Conservation (phyloP, 805 yeast species). For the Suhomyces sp. region DNA sequence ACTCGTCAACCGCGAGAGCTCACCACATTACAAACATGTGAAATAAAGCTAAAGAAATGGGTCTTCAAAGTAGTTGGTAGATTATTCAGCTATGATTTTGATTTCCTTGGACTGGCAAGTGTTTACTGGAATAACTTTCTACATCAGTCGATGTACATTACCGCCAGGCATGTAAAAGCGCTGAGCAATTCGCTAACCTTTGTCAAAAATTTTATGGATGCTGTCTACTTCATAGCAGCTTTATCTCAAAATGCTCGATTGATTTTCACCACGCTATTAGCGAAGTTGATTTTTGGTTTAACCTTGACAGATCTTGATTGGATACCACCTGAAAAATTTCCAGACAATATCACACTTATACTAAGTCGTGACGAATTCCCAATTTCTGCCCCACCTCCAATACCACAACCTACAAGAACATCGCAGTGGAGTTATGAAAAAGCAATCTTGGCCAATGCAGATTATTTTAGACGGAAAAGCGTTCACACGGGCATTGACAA, state of each 20-base stretch:
- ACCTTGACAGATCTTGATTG: neutral
- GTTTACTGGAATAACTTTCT: neutral
- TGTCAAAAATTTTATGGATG: neutral
- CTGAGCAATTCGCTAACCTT: neutral
- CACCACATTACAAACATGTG: neutral
- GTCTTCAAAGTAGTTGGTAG: neutral
- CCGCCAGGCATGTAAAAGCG: neutral
- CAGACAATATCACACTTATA: conserved; percentile 21
- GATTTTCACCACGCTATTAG: neutral
- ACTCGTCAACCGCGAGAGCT: neutral
- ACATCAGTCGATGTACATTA: neutral
- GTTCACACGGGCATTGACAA: conserved; percentile 43
- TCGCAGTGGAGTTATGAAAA: conserved; percentile 29
- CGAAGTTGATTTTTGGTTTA: neutral
- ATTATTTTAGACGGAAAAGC: conserved; percentile 37
- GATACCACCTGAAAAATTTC: neutral
- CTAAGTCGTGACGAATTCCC: conserved; percentile 27
- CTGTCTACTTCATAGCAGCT: neutral
- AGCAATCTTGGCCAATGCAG: conserved; percentile 32
- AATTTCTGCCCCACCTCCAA: conserved; percentile 36
- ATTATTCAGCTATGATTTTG: neutral
- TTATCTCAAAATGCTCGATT: neutral
- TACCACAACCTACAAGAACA: conserved; percentile 44
- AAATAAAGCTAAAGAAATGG: neutral
- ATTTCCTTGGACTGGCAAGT: neutral